Evolutionary conservation across 805 yeast genomes (phyloP).

Genomic region (Zygoascus tannicola): DNA sequence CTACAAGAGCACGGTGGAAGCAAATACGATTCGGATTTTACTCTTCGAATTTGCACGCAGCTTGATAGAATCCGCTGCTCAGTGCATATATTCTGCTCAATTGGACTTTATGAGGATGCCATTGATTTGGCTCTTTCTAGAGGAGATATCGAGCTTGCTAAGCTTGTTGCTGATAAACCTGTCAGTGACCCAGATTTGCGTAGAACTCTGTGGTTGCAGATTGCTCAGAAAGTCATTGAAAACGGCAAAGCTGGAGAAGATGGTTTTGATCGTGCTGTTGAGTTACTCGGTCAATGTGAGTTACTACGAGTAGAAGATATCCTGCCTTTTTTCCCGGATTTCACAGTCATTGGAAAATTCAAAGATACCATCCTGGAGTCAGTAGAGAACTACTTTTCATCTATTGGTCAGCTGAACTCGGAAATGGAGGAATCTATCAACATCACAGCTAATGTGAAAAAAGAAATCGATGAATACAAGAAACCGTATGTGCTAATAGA

Average conservation of each 20-base stretch:
- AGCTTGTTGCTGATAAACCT: conserved; percentile 48
- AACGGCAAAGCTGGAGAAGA: conserved; percentile 13
- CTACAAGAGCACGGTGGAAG: conserved; percentile 34
- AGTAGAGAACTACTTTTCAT: conserved; percentile 61
- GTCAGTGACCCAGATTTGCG: conserved; percentile 42
- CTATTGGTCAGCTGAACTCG: conserved; percentile 52
- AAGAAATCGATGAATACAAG: conserved; percentile 43
- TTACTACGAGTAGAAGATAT: conserved; percentile 62
- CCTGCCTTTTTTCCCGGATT: conserved; percentile 76
- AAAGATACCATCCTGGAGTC: conserved; percentile 75
- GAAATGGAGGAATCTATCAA: conserved; percentile 69
- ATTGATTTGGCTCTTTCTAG: conserved; percentile 60
- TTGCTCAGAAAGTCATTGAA: conserved; percentile 42
- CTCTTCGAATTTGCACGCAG: conserved; percentile 62
- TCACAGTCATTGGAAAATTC: conserved; percentile 69
- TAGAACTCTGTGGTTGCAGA: conserved; percentile 65
- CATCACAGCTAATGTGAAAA: conserved; percentile 49
- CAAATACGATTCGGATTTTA: conserved; percentile 60
- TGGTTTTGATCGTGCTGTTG: conserved; percentile 26
- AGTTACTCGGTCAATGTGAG: conserved; percentile 23
- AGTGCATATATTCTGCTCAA: conserved; percentile 57
- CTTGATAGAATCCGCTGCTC: conserved; percentile 55
- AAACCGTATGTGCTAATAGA: conserved; percentile 57
- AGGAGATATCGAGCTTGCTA: conserved; percentile 50
- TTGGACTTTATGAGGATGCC: conserved; percentile 72